These are phyloP conservation scores for Persicaria tinctoria DNA, from an alignment of 148 eudicot genomes.

Conservation along the genomic window DNA sequence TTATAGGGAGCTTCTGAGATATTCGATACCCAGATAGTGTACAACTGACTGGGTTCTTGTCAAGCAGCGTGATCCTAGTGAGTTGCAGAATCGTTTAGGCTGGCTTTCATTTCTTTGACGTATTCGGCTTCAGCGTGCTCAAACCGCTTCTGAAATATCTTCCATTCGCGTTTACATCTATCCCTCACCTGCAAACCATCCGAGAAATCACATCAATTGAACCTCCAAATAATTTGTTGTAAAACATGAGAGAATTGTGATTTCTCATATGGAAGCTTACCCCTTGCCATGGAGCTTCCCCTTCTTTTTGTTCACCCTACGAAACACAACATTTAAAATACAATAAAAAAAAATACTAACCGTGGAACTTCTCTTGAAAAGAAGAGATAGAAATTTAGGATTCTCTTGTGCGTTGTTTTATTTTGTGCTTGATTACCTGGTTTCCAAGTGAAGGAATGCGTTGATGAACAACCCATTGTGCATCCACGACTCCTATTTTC, in stretches of 20 bases:
- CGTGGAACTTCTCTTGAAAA: background rate
- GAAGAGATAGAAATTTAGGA: background rate
- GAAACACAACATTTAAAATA: background rate
- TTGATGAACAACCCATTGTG: conserved; percentile 11
- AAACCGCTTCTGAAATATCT: conserved; percentile 1
- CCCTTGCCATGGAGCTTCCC: background rate
- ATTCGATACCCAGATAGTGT: background rate
- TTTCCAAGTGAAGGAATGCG: conserved; percentile 1
- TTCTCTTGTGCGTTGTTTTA: background rate
- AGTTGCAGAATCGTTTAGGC: background rate
- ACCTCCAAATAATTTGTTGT: background rate
- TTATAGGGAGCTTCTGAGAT: background rate
- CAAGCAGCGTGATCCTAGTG: background rate
- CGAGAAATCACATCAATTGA: background rate
- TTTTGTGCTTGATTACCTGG: background rate
- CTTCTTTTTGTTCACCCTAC: conserved; percentile 3
- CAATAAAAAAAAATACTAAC: background rate
- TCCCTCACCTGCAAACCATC: background rate
- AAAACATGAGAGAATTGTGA: background rate
- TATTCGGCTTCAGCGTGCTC: background rate
- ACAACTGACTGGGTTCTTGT: background rate
- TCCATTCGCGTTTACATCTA: background rate
- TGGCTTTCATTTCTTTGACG: background rate
- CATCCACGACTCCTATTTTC: conserved; percentile 11
- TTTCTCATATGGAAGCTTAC: background rate